Evolutionary conservation across 2,329 filamentous ascomycete genomes (phyloP).

Genomic region (Ophiostoma triangulosporum): DNA sequence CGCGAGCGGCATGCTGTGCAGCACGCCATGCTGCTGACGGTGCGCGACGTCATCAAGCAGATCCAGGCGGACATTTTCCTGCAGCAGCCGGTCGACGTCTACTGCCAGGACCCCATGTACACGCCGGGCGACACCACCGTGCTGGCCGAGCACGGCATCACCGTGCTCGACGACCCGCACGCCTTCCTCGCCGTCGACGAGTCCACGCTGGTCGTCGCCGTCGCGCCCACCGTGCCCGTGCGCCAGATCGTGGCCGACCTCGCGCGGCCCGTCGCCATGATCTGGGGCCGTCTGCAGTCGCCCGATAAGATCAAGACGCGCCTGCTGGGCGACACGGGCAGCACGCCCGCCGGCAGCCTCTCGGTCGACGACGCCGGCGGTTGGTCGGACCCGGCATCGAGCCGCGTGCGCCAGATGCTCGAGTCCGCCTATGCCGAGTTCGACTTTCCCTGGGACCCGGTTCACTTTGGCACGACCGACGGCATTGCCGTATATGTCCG

Average conservation of each 20-base stretch:
- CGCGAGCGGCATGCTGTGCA: conserved; percentile 8
- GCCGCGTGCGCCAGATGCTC: conserved; percentile 12
- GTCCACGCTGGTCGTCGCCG: conserved; percentile 18
- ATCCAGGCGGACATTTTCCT: conserved; percentile 3
- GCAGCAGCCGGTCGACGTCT: conserved; percentile 1
- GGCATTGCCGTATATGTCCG: conserved; percentile 13
- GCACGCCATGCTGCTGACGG: conserved; percentile 14
- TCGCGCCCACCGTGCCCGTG: conserved; percentile 18
- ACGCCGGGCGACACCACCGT: conserved; percentile 13
- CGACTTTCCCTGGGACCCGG: conserved; percentile 8
- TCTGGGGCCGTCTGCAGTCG: conserved; percentile 14
- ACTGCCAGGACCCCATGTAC: conserved; percentile 19
- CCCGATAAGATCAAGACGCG: neutral
- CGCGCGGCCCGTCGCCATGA: conserved; percentile 20
- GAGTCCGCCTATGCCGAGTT: conserved; percentile 8
- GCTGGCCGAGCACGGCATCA: conserved; percentile 16
- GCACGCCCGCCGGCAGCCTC: neutral
- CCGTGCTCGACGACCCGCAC: conserved; percentile 19
- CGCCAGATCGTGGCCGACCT: conserved; percentile 22
- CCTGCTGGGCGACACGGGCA: neutral
- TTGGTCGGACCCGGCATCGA: conserved; percentile 11
- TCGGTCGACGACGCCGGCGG: conserved; percentile 10
- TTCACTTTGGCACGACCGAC: conserved; percentile 10
- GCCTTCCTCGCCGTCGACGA: conserved; percentile 22
- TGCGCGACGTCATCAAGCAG: conserved; percentile 11